A percentile compares a stretch with the other conserved stretches of the same genome.
Conservation (phyloP, 169 alveolate genomes). For the Cryptosporidium ubiquitum region DNA sequence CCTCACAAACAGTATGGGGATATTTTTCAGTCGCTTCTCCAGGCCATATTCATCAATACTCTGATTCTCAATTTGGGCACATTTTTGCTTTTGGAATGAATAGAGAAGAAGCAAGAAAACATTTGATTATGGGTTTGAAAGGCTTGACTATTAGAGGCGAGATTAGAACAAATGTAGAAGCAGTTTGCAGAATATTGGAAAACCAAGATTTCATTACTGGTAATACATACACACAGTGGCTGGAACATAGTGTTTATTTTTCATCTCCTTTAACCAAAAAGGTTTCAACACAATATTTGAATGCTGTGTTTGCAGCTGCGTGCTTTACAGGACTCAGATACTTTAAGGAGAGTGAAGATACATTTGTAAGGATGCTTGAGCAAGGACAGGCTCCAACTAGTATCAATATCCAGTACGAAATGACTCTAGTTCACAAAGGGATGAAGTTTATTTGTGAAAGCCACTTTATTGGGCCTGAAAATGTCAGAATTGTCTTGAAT, state of each 20-base stretch:
- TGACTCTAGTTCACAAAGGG: constrained; percentile 70
- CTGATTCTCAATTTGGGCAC: constrained; percentile 92
- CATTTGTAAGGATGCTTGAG: constrained; percentile 71
- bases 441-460: constrained; percentile 74
- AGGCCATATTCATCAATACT: constrained; percentile 87
- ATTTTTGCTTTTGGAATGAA: constrained; percentile 85
- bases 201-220: constrained; percentile 79
- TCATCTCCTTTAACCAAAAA: constrained; percentile 50
- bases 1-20: constrained; percentile 85
- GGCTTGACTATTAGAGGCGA: constrained; percentile 84
- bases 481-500: constrained; percentile 70
- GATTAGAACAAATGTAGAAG: constrained; percentile 81
- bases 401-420: constrained; percentile 63
- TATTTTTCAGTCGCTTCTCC: constrained; percentile 83
- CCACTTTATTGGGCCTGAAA: constrained; percentile 72
- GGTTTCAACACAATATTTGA: constrained; percentile 57
- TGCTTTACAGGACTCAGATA: constrained; percentile 73
- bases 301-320: constrained; percentile 78
- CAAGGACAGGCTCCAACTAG: constrained; percentile 79
- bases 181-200: constrained; percentile 80
- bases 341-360: constrained; percentile 62
- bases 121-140: constrained; percentile 80
- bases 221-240: constrained; percentile 77
- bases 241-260: constrained; percentile 75
- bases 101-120: constrained; percentile 82